Conservation (phyloP, 2,329 filamentous ascomycete genomes). For the Aspergillus udagawae region DNA sequence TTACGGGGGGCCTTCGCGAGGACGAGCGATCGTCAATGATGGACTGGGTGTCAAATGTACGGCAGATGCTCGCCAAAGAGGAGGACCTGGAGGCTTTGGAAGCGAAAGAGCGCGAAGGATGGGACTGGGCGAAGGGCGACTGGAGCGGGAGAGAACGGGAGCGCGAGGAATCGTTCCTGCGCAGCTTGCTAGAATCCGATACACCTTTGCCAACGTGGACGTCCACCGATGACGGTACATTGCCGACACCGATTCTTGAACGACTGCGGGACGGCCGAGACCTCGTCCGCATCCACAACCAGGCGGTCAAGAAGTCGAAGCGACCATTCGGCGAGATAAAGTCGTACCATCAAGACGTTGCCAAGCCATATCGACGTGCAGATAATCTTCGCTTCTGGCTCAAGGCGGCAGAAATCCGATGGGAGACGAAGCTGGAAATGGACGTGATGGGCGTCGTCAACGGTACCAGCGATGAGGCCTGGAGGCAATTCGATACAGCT, state of each 20-base stretch:
- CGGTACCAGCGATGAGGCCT: constrained; percentile 61
- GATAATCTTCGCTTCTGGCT: constrained; percentile 95
- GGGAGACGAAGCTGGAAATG: constrained; percentile 78
- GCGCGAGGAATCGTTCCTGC: constrained; percentile 76
- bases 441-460: constrained; percentile 86
- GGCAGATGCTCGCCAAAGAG: constrained; percentile 71
- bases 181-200: constrained; percentile 60
- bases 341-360: constrained; percentile 83
- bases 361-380: constrained; percentile 87
- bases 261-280: constrained; percentile 73
- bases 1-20: constrained; percentile 73
- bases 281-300: constrained; percentile 85
- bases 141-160: constrained; percentile 73
- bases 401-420: constrained; percentile 91
- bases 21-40: constrained; percentile 74
- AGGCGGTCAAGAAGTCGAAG: constrained; percentile 76
- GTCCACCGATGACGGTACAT: constrained; percentile 46
- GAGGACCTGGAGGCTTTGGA: constrained; percentile 73
- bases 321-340: constrained; percentile 87
- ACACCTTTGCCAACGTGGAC: constrained; percentile 66
- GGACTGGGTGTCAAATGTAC: constrained; percentile 75
- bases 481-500: constrained; percentile 78
- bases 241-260: constrained; percentile 65
- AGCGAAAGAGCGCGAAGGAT: constrained; percentile 64
- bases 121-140: constrained; percentile 75